Conservation (phyloP, 352 stramenopile species). For the Phytophthora nicotianae region DNA sequence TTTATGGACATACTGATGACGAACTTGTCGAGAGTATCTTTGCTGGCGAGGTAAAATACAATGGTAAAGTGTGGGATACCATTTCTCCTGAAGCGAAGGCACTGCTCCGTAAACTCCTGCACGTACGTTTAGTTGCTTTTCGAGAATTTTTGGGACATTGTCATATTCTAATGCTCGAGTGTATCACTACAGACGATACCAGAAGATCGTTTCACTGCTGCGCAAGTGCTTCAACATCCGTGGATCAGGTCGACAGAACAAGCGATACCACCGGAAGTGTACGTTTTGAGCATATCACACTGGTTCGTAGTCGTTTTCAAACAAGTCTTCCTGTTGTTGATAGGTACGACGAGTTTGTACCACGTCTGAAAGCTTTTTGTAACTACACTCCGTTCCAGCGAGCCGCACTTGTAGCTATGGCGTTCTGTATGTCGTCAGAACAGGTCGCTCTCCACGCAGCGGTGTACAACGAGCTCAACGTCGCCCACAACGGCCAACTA, state of each 20-base stretch:
- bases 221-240: constrained; percentile 66
- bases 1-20: constrained; percentile 70
- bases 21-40: constrained; percentile 81
- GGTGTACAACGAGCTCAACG: constrained; percentile 84
- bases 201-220: constrained; percentile 57
- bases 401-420: constrained; percentile 67
- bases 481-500: constrained; percentile 75
- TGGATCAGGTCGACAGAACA: constrained; percentile 72
- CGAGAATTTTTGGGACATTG: neutral
- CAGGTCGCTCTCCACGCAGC: constrained; percentile 57
- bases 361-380: constrained; percentile 68
- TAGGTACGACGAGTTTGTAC: constrained; percentile 70
- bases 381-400: constrained; percentile 67
- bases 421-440: constrained; percentile 72
- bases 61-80: constrained; percentile 52
- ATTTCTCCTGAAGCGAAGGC: constrained; percentile 71
- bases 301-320: neutral
- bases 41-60: constrained; percentile 60
- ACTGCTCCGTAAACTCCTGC: constrained; percentile 75
- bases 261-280: constrained; percentile 46
- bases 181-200: constrained; percentile 43
- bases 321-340: constrained; percentile 1
- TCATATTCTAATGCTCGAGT: neutral
- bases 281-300: constrained; percentile 13
- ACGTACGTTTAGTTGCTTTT: constrained; percentile 40